Evolutionary conservation across 352 stramenopile genomes (phyloP), one percentile per base, ranked within the genome.

Genomic region (Globisporangium alternatum): DNA sequence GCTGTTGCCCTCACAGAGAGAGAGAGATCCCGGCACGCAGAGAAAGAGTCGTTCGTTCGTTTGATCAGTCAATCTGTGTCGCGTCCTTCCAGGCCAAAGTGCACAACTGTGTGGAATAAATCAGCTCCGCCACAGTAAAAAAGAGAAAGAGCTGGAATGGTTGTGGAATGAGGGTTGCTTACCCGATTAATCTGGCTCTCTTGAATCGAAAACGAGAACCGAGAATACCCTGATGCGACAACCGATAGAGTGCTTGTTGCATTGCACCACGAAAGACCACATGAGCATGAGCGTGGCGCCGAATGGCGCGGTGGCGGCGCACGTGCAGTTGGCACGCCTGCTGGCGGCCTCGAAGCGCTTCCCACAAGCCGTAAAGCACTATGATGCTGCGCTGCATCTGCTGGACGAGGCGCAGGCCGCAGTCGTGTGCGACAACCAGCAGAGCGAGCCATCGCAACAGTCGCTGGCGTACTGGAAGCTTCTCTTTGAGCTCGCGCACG

Each of bases 401-500:
- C 55, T 65, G 7, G 57, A 62, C 5, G 15, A 53, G 15, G 30
- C 0, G 12, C 31, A 51, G 21, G 37, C 25, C 10, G 13, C 9
- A n/a, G 9, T 13, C 13, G 33, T 13, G 1, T 9, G 28, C n/a
- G 30, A 37, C 5, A 41, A 48, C 22, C 21, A 64, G 21, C 43
- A 56, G 30, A 9, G 31, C 10, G 52, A 58, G 19, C 31, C n/a
- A 60, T 9, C 19, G 30, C 8, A 45, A 30, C 22, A 30, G 28
- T 10, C 15, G 37, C 35, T 44, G 41, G 30, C 57, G 6, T 30
- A 56, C 21, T 60, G 53, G n/a, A 60, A 63, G 41, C 30, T 67
- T 8, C 60, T 51, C 33, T 76, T 73, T 33, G 54, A 65, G 43
- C 53, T 80, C 5, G 72, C 67, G 37, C 45, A 44, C 15, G 44